A percentile compares a stretch with the other conserved stretches of the same genome.
phyloP scores from a whole-genome alignment of 2,329 filamentous ascomycete species.

The Hymenoscyphus infarciens region DNA sequence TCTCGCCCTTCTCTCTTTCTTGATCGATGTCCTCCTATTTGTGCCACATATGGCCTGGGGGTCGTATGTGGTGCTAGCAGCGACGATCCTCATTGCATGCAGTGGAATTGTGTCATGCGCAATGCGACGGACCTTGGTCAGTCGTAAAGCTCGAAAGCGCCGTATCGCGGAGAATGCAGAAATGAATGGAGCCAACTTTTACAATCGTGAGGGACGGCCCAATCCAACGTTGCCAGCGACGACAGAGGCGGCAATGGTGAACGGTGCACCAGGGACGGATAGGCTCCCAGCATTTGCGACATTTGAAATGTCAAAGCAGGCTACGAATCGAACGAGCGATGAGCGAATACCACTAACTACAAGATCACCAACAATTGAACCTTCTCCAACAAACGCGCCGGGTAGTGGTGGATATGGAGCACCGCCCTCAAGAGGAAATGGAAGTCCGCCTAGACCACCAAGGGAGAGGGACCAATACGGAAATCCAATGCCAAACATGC shows the following conservation, averaged over 20 bases:
- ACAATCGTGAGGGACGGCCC: slow-evolving; percentile 56
- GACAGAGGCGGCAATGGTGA: slow-evolving; percentile 48
- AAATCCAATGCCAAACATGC: slow-evolving; percentile 44
- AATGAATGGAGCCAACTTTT: slow-evolving; percentile 94
- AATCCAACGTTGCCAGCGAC: slow-evolving; percentile 39
- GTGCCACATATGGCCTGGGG: slow-evolving; percentile 93
- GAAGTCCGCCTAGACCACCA: slow-evolving; percentile 39
- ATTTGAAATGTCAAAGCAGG: slow-evolving; percentile 55
- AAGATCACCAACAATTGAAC: slow-evolving; percentile 58
- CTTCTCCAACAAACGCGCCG: slow-evolving; percentile 43
- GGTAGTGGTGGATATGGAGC: slow-evolving; percentile 22
- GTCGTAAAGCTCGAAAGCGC: slow-evolving; percentile 88
- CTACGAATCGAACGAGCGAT: slow-evolving; percentile 59
- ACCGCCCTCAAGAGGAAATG: slow-evolving; percentile 26
- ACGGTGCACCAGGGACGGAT: slow-evolving; percentile 52
- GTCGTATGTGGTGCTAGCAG: slow-evolving; percentile 86
- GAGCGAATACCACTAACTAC: slow-evolving; percentile 68
- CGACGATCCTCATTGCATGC: slow-evolving; percentile 78
- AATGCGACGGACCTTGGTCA: slow-evolving; percentile 89
- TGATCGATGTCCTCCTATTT: slow-evolving; percentile 91
- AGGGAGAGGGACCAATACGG: slow-evolving; percentile 67
- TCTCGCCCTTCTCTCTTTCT: slow-evolving; percentile 78
- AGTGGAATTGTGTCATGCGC: slow-evolving; percentile 86
- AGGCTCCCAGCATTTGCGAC: slow-evolving; percentile 56
- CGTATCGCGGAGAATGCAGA: slow-evolving; percentile 91